These are phyloP conservation scores for Eutrema heterophyllum DNA, from an alignment of 345 rosid species.

Conservation along the genomic window DNA sequence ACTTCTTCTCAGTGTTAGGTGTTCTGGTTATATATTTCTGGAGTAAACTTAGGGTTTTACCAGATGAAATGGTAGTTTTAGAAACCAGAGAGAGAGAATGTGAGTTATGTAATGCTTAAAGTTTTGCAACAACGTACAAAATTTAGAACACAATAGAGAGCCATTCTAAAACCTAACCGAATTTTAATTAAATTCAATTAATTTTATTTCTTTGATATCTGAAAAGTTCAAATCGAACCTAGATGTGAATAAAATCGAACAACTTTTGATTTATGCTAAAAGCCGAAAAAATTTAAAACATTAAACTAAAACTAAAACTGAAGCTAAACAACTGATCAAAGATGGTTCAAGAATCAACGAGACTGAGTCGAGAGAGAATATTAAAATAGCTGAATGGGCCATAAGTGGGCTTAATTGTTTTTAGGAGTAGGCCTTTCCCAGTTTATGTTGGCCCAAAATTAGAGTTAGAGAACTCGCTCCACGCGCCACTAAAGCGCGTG, in stretches of 20 bases:
- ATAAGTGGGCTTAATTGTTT: background rate
- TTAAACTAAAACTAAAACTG: background rate
- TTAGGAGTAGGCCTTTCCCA: background rate
- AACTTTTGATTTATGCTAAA: background rate
- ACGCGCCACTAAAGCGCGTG: background rate
- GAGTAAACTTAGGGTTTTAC: constrained; percentile 6
- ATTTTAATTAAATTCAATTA: background rate
- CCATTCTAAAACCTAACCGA: background rate
- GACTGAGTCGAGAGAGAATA: too few species aligned
- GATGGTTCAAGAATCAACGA: too few species aligned
- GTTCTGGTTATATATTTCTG: constrained; percentile 9
- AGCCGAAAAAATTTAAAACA: background rate
- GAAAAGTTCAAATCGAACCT: background rate
- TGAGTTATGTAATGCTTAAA: constrained; percentile 1
- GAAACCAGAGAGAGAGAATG: constrained; percentile 16
- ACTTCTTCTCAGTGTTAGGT: background rate
- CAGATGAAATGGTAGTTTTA: constrained; percentile 17
- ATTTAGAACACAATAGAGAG: background rate
- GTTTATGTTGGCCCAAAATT: background rate
- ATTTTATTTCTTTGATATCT: background rate
- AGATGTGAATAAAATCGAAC: background rate
- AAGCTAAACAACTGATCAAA: background rate
- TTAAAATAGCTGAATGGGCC: background rate
- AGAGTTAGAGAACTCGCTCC: background rate
- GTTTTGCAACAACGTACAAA: background rate